Percentiles rank a stretch among this genome's conserved stretches.
phyloP scores from a whole-genome alignment of 139 green algal species.

The Asterochloris erici region DNA sequence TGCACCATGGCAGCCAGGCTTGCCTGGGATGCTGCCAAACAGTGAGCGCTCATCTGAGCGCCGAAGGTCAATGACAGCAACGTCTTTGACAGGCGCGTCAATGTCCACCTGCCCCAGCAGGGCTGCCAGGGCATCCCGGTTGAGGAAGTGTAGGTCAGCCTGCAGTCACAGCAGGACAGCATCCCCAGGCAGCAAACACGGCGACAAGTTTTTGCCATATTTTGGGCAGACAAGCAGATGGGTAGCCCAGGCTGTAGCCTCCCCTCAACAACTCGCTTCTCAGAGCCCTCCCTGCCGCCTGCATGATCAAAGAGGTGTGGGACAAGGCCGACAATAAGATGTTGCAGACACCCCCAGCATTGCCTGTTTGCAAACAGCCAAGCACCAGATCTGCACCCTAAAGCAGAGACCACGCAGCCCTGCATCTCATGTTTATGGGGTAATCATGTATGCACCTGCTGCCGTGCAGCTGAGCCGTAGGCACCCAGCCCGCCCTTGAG shows the following conservation, averaged over 20 bases:
- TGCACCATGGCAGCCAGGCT: not conserved
- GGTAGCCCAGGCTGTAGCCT: not conserved
- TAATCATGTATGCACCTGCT: not conserved
- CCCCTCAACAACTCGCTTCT: not conserved
- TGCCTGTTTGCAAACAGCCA: not conserved
- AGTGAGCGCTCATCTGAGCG: constrained; percentile 69
- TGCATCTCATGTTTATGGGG: not conserved
- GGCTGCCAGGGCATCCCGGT: not conserved
- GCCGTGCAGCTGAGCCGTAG: not conserved
- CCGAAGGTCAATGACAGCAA: constrained; percentile 46
- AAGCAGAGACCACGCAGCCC: not conserved
- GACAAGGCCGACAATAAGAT: too few species aligned
- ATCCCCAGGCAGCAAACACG: not conserved
- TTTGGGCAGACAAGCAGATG: too few species aligned
- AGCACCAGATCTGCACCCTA: not conserved
- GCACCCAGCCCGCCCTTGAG: not conserved
- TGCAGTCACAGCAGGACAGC: not conserved
- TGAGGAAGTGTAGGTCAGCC: not conserved
- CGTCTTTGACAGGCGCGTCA: not conserved
- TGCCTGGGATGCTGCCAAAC: constrained; percentile 63
- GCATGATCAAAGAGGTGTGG: not conserved
- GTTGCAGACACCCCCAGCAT: too few species aligned
- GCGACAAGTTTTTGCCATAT: not conserved
- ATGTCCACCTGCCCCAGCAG: not conserved
- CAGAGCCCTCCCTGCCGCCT: not conserved